Evolutionary conservation across 208 protist genomes (phyloP).

Genomic region (Trichomonas gallinae): DNA sequence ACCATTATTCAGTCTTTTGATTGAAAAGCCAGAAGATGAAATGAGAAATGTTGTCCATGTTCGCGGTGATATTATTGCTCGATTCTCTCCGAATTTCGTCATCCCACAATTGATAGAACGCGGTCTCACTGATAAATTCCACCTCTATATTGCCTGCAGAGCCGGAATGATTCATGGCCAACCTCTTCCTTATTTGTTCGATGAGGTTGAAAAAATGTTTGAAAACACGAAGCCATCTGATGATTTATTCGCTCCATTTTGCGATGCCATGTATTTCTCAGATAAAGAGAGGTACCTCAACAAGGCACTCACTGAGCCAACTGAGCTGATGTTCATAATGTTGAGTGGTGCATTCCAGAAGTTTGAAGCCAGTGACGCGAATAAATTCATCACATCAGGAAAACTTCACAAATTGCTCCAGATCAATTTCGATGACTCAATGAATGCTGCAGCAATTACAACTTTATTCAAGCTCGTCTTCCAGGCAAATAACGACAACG

Average conservation of each 20-base stretch:
- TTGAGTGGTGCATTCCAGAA: not conserved
- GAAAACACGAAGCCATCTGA: not conserved
- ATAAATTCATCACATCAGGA: not conserved
- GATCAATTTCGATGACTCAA: not conserved
- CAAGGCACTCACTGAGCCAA: not conserved
- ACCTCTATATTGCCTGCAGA: not conserved
- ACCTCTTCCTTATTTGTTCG: not conserved
- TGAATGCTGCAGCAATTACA: not conserved
- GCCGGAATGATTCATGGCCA: not conserved
- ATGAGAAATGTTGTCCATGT: not conserved
- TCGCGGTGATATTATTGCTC: not conserved
- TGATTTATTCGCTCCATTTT: not conserved
- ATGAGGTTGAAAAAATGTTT: not conserved
- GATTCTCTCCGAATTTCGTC: not conserved
- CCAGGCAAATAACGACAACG: not conserved
- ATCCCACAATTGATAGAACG: not conserved
- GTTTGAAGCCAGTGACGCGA: not conserved
- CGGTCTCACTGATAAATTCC: not conserved
- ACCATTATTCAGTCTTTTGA: not conserved
- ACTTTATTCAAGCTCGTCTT: not conserved
- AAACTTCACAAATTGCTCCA: not conserved
- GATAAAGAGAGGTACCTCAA: not conserved
- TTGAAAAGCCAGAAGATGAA: not conserved
- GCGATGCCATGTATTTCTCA: not conserved
- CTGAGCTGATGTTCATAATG: not conserved